phyloP scores from a whole-genome alignment of 192 early-diverging fungal genomes.

The Kappamyces sp. region DNA sequence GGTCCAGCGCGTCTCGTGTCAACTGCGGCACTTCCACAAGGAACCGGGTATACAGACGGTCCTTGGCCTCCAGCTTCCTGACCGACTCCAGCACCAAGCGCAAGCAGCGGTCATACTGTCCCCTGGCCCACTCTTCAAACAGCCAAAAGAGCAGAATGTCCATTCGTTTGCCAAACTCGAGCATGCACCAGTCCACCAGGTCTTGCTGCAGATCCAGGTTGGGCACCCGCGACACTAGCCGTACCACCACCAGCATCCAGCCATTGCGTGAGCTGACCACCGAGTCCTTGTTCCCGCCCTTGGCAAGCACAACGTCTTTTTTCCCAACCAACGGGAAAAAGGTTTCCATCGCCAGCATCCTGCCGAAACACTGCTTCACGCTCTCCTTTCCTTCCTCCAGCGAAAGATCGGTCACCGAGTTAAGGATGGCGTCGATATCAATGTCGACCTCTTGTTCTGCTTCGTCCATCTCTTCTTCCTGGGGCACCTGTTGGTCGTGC shows the following conservation, averaged over 20 bases:
- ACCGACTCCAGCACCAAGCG: conserved; percentile 18
- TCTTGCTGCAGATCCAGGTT: conserved; percentile 24
- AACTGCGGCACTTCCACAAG: conserved; percentile 73
- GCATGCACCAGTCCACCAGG: conserved; percentile 51
- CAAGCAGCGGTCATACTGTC: conserved; percentile 28
- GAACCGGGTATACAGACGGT: conserved; percentile 65
- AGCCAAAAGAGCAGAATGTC: conserved; percentile 5
- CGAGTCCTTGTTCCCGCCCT: conserved; percentile 6
- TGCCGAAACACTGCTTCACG: conserved; percentile 13
- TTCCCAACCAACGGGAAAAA: conserved; percentile 7
- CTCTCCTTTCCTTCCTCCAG: conserved; percentile 8
- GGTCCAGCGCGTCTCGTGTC: conserved; percentile 47
- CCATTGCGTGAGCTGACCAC: conserved; percentile 26
- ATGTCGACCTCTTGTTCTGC: conserved; percentile 7
- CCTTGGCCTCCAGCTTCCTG: conserved; percentile 57
- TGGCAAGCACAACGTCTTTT: not conserved
- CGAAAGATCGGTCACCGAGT: not conserved
- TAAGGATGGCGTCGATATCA: conserved; percentile 8
- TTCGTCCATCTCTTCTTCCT: conserved; percentile 9
- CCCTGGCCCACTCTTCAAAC: conserved; percentile 16
- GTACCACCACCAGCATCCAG: conserved; percentile 39
- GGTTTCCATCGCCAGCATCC: conserved; percentile 23
- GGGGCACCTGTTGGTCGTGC: no score
- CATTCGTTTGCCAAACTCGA: conserved; percentile 57
- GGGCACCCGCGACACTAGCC: conserved; percentile 19